These are phyloP conservation scores for Lecanicillium sp. DNA, from an alignment of 2,329 filamentous ascomycete genomes.

Conservation along the genomic window DNA sequence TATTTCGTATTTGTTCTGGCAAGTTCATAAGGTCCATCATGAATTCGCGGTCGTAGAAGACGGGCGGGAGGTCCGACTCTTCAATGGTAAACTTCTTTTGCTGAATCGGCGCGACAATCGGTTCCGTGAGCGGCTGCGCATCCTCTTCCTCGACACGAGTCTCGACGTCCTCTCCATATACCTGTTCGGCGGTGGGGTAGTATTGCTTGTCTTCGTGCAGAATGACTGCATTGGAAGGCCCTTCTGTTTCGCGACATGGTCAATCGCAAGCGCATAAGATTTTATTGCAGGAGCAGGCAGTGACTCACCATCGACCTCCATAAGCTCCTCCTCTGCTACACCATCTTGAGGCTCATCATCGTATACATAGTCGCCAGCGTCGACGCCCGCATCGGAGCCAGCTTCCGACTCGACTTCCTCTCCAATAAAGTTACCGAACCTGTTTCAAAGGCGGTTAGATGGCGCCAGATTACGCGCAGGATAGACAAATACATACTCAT, in stretches of 20 bases:
- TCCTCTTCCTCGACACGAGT: conserved; percentile 96
- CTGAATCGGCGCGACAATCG: conserved; percentile 87
- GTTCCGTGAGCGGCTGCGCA: conserved; percentile 82
- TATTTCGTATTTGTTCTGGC: conserved; percentile 86
- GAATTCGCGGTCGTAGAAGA: conserved; percentile 81
- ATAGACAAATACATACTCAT: conserved; percentile 56
- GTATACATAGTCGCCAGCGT: conserved; percentile 72
- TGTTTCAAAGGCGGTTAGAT: conserved; percentile 24
- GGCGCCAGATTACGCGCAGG: background rate
- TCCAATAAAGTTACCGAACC: conserved; percentile 97
- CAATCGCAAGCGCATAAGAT: background rate
- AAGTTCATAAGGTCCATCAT: conserved; percentile 96
- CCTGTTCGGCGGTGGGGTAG: conserved; percentile 94
- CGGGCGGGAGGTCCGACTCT: conserved; percentile 81
- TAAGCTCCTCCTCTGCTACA: conserved; percentile 66
- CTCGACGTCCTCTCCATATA: conserved; percentile 91
- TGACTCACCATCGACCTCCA: conserved; percentile 76
- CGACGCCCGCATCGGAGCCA: conserved; percentile 69
- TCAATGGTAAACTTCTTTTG: conserved; percentile 95
- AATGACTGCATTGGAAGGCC: conserved; percentile 91
- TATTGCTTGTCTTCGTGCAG: conserved; percentile 99
- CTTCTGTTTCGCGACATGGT: conserved; percentile 38
- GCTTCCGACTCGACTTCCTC: conserved; percentile 80
- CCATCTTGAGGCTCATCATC: conserved; percentile 60
- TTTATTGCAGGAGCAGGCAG: background rate